phyloP scores from a whole-genome alignment of 2,329 filamentous ascomycete species.

The Colletotrichum lini region DNA sequence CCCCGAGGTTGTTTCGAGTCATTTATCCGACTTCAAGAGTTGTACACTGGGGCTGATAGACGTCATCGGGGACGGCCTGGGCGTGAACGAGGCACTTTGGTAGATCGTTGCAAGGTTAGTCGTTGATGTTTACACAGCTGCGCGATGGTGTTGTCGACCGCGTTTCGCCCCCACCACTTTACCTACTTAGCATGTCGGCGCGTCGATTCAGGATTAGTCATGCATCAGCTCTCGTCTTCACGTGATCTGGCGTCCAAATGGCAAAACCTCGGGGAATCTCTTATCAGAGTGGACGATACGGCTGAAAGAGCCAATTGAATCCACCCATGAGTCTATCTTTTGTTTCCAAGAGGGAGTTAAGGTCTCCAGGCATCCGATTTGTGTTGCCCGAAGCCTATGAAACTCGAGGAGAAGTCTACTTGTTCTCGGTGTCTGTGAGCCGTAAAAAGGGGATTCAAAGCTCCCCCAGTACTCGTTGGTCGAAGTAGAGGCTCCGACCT shows the following conservation, averaged over 20 bases:
- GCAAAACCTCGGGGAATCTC: not conserved
- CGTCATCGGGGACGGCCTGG: constrained; percentile 35
- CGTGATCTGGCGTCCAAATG: constrained; percentile 38
- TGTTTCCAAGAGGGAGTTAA: not conserved
- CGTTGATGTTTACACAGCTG: constrained; percentile 30
- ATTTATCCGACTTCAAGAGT: constrained; percentile 61
- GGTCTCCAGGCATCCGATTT: not conserved
- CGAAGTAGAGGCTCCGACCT: not conserved
- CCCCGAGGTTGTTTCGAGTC: constrained; percentile 73
- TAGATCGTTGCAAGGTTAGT: constrained; percentile 26
- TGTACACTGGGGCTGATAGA: constrained; percentile 13
- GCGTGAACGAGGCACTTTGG: constrained; percentile 20
- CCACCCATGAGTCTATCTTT: not conserved
- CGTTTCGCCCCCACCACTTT: constrained; percentile 40
- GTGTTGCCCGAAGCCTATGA: not conserved
- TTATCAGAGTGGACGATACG: not conserved
- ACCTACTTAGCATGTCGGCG: constrained; percentile 38
- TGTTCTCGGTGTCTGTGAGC: not conserved
- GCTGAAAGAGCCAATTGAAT: not conserved
- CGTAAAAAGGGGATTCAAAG: not conserved
- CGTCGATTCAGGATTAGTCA: constrained; percentile 36
- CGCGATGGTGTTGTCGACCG: constrained; percentile 13
- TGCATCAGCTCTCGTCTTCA: constrained; percentile 19
- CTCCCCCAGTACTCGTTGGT: not conserved
- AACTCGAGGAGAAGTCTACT: not conserved